Base-by-base conservation (phyloP, 805 yeast genomes). In the Wickerhamiella dianesei region DNA sequence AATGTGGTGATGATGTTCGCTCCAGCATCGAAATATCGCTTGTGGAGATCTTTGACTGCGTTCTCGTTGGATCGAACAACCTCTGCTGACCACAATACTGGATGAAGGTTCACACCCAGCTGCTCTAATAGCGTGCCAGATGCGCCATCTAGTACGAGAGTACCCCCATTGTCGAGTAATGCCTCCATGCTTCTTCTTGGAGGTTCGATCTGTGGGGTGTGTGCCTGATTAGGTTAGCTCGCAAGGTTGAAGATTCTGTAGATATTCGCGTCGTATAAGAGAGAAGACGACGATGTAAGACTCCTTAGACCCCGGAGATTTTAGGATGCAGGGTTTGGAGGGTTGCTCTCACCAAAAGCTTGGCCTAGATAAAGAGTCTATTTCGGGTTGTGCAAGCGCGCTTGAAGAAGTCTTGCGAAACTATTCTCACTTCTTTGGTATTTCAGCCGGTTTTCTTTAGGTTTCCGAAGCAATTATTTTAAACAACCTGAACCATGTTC, bases 41-140 rank as follows among this genome's bases (percentile, higher is more conserved):
- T 48, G 58, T 77, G 82, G 48, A 81, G 65, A 13, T 63, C 58
- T 40, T 63, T 60, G 18, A 80, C 65, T 22, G 65, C 63, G 14
- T 64, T 58, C 2, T 79, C 76, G 40, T 69, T 53, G 3, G 63
- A 59, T 5, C 74, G 63, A 16, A 54, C 21, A 1, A 76, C 76
- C 32, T 68, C 55, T 0, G 82, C 78, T 0, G 82, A 75, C 87
- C 88, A 81, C 8, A 80, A 64, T 8, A 68, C 67, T 37, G 73
- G 69, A 40, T 67, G 66, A 14, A 72, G 69, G 37, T 62, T 55
- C 17, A 71, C 64, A 9, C 76, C 73, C 37, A 71, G 59, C 40
- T 65, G 63, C 55, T 78, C 83, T 12, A 80, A 62, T 53, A 74
- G 77, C 0, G 82, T 77, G 0, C 85, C 86, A 40, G 77, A 68